Evolutionary conservation across 495 filamentous ascomycete species (phyloP).

Genomic region (Aspergillus nanangensis): DNA sequence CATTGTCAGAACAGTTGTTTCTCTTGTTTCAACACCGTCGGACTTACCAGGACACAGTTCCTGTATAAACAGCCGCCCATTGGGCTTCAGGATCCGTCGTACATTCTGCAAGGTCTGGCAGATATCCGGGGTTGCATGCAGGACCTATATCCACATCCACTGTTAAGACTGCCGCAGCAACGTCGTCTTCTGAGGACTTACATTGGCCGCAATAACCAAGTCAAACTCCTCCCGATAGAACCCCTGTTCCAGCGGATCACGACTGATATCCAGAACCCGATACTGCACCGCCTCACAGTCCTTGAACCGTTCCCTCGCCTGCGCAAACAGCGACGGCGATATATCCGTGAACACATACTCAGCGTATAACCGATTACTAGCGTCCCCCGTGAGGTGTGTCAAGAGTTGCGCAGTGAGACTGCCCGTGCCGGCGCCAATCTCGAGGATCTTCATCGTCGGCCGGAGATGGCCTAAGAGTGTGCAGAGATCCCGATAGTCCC

Average conservation of each 20-base stretch:
- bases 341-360: slow-evolving; percentile 30
- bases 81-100: slow-evolving; percentile 18
- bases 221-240: slow-evolving; percentile 44
- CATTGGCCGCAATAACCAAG: slow-evolving; percentile 44
- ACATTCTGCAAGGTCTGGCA: slow-evolving; percentile 31
- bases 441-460: slow-evolving; percentile 37
- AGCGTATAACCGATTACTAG: not conserved
- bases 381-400: slow-evolving; percentile 6
- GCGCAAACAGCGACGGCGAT: slow-evolving; percentile 43
- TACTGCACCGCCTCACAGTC: slow-evolving; percentile 35
- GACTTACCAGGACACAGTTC: slow-evolving; percentile 15
- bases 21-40: not conserved
- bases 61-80: slow-evolving; percentile 25
- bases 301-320: slow-evolving; percentile 39
- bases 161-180: not conserved
- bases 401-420: slow-evolving; percentile 31
- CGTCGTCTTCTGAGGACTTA: not conserved
- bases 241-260: slow-evolving; percentile 44
- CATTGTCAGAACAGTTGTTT: not conserved
- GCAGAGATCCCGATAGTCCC: slow-evolving; percentile 17
- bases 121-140: slow-evolving; percentile 43
- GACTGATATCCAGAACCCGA: slow-evolving; percentile 26
- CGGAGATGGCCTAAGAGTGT: slow-evolving; percentile 28
- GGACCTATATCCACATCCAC: slow-evolving; percentile 4
- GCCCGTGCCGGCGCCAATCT: slow-evolving; percentile 46